Conservation (phyloP, 306 rosid species). For the Prunus mongolica region DNA sequence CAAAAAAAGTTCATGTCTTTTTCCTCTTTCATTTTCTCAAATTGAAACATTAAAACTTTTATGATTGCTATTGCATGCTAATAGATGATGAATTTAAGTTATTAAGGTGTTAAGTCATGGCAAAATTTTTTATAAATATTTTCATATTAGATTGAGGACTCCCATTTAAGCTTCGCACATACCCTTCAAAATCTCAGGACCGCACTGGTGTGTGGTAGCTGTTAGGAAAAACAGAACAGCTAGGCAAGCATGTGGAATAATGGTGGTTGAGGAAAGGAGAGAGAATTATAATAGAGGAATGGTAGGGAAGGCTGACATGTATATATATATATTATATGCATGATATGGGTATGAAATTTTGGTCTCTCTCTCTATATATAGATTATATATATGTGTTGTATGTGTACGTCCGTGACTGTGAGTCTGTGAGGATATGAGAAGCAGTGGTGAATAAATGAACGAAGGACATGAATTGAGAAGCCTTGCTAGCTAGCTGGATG, state of each 20-base stretch:
- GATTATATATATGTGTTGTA: no score
- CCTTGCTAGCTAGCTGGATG: background rate
- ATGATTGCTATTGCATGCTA: no score
- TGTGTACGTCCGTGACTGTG: background rate
- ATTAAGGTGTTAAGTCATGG: no score
- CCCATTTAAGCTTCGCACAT: no score
- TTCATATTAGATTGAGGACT: no score
- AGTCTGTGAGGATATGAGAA: no score
- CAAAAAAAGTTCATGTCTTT: no score
- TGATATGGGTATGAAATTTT: background rate
- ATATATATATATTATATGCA: background rate
- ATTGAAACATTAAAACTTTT: no score
- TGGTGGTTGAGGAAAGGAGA: slow-evolving; percentile 7
- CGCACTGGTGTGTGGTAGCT: background rate
- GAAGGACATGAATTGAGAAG: background rate
- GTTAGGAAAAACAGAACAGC: slow-evolving; percentile 1
- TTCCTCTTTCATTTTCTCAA: no score
- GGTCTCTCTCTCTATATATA: background rate
- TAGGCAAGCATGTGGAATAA: slow-evolving; percentile 27
- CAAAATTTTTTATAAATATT: no score
- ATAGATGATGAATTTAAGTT: no score
- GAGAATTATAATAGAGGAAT: background rate
- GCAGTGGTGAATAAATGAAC: background rate
- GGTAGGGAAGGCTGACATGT: background rate
- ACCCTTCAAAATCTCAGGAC: no score